Evolutionary conservation across 129 eudicot species (phyloP).

Genomic region (Lonicera japonica): DNA sequence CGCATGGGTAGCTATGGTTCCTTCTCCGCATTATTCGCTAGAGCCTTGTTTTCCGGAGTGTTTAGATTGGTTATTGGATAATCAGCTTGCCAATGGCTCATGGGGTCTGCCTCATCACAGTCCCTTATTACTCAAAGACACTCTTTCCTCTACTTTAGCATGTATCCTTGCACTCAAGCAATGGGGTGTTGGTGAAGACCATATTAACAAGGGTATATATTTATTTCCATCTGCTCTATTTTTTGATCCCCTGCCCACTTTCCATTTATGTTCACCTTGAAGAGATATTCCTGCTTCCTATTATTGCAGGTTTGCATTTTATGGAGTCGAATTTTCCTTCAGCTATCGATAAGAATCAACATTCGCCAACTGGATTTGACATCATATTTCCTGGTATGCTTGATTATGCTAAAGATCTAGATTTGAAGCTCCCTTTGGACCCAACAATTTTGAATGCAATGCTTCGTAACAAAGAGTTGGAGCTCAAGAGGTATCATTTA

Average conservation of each 20-base stretch:
- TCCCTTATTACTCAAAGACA: slow-evolving; percentile 51
- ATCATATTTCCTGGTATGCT: slow-evolving; percentile 82
- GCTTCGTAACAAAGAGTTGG: slow-evolving; percentile 42
- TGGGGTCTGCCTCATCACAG: slow-evolving; percentile 63
- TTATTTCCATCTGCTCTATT: background rate
- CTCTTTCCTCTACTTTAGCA: slow-evolving; percentile 70
- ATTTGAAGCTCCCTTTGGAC: slow-evolving; percentile 41
- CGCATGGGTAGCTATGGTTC: slow-evolving; percentile 99
- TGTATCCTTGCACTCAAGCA: slow-evolving; percentile 69
- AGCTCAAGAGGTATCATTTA: slow-evolving; percentile 53
- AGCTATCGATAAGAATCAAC: slow-evolving; percentile 35
- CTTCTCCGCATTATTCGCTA: slow-evolving; percentile 48
- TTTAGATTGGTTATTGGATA: slow-evolving; percentile 65
- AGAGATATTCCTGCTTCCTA: background rate
- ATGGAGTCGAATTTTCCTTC: slow-evolving; percentile 56
- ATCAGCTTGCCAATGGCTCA: slow-evolving; percentile 80
- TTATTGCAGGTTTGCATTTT: slow-evolving; percentile 59
- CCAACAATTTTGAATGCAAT: slow-evolving; percentile 26
- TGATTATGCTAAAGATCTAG: slow-evolving; percentile 43
- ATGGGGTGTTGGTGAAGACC: slow-evolving; percentile 75
- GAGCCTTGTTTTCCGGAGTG: slow-evolving; percentile 62
- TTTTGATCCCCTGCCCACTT: background rate
- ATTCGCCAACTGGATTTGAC: slow-evolving; percentile 76
- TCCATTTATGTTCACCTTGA: background rate
- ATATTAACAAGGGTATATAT: slow-evolving; percentile 45